phyloP scores from a whole-genome alignment of 2,329 filamentous ascomycete species.

The Aspergillus flavus region DNA sequence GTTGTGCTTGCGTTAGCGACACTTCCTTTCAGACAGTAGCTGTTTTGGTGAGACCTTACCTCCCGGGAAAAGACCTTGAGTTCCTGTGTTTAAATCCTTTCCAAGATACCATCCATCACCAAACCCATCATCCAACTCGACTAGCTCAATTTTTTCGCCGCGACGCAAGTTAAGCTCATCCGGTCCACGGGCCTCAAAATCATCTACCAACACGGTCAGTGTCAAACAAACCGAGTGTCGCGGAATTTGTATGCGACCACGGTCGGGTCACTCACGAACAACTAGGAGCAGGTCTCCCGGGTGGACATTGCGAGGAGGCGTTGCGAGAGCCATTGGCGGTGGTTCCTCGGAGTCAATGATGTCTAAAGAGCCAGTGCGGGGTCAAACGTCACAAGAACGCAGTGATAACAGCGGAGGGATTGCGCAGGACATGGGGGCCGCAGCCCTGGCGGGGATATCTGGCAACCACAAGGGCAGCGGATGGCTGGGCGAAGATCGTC shows the following conservation, averaged over 20 bases:
- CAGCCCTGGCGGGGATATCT: constrained; percentile 25
- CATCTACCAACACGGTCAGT: constrained; percentile 60
- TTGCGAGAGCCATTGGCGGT: constrained; percentile 34
- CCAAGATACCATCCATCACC: constrained; percentile 68
- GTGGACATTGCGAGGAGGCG: constrained; percentile 39
- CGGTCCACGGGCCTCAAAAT: constrained; percentile 86
- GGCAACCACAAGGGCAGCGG: constrained; percentile 4
- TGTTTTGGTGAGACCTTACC: constrained; percentile 34
- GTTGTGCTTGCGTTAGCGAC: constrained; percentile 3
- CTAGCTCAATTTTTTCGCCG: constrained; percentile 66
- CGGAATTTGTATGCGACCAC: constrained; percentile 15
- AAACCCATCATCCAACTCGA: constrained; percentile 68
- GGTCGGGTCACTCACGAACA: constrained; percentile 45
- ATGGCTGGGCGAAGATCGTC: constrained; percentile 1
- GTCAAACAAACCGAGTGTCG: constrained; percentile 20
- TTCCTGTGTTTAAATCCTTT: constrained; percentile 45
- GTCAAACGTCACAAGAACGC: constrained; percentile 10
- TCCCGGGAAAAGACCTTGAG: constrained; percentile 52
- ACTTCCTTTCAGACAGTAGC: neutral
- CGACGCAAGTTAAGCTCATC: constrained; percentile 90
- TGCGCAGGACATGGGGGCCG: constrained; percentile 35
- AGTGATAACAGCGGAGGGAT: constrained; percentile 19
- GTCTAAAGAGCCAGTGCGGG: constrained; percentile 17
- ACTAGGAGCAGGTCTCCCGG: constrained; percentile 49
- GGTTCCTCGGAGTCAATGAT: constrained; percentile 14